Evolutionary conservation across 352 stramenopile species (phyloP).

Genomic region (Elongisporangium prolatum): DNA sequence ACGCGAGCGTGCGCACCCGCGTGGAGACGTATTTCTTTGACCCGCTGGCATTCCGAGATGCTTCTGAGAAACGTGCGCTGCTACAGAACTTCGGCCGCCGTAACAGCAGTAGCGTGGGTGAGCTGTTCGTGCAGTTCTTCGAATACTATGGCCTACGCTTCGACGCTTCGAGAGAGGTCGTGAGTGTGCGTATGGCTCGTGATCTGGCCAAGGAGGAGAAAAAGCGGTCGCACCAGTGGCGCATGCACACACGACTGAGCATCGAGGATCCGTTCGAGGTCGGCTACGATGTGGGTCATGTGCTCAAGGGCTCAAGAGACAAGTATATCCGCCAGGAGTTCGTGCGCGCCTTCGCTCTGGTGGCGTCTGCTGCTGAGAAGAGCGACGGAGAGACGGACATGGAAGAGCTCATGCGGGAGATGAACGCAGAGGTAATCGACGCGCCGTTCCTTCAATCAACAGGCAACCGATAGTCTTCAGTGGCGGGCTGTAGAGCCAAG

Average conservation of each 20-base stretch:
- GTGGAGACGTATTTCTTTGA: conserved; percentile 87
- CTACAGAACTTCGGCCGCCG: conserved; percentile 34
- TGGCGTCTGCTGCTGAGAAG: conserved; percentile 32
- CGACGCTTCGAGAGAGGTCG: conserved; percentile 61
- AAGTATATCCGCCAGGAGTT: conserved; percentile 87
- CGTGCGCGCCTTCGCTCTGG: conserved; percentile 57
- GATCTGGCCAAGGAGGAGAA: conserved; percentile 77
- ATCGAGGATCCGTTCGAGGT: conserved; percentile 99
- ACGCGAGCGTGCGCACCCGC: conserved; percentile 16
- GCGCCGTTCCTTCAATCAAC: conserved; percentile 33
- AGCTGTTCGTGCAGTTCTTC: conserved; percentile 73
- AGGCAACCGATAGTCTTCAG: neutral
- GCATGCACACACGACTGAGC: conserved; percentile 68
- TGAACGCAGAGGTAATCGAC: conserved; percentile 37
- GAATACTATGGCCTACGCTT: conserved; percentile 71
- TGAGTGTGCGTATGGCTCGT: conserved; percentile 62
- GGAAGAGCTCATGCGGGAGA: conserved; percentile 24
- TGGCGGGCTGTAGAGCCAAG: neutral
- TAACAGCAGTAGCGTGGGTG: conserved; percentile 53
- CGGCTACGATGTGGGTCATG: conserved; percentile 96
- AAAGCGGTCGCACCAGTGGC: conserved; percentile 57
- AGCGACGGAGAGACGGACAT: conserved; percentile 12
- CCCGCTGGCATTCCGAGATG: conserved; percentile 52
- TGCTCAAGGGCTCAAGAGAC: conserved; percentile 88
- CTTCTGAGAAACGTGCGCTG: conserved; percentile 32